Base-by-base conservation (phyloP, 805 yeast species). In the Candida coquimbonensis region DNA sequence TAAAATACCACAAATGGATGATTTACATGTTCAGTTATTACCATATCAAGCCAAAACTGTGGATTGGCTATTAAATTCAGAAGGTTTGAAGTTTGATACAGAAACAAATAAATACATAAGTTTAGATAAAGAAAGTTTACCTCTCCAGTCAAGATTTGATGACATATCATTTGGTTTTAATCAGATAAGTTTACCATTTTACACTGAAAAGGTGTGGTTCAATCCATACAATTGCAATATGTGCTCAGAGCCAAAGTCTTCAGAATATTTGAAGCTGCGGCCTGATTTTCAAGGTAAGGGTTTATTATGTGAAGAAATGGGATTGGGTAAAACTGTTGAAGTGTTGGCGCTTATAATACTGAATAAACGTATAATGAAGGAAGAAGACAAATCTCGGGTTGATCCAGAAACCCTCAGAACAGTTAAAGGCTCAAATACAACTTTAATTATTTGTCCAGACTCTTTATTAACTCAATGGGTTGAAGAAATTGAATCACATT, bases 301-400 rank as follows among this genome's bases (percentile, higher is more conserved):
- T 3, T 31, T 93, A 8, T 62, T 93, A 32, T 84, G 93, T 1
- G 99, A 91, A 57, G 99, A 93, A 63, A 93, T 93, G 99, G 99
- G 99, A 0, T 72, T 93, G 8, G 99, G 99, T 0, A 93, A 93
- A 59, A 91, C 99, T 0, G 80, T 93, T 5, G 99, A 93, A 60
- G 70, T 89, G 13, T 69, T 87, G 3, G 70, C 95, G 0, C 65
- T 91, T 36, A 65, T 84, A 0, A 58, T 80, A 2, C 57, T 81
- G 42, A 83, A 93, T 60, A 80, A 69, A 31, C 65, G 96, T 14
- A 70, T 73, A 0, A 51, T 57, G 5, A 27, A 42, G 7, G 47
- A 36, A 4, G 46, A 45, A 3, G 24, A 19, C 13, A 11, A 11
- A 5, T 12, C 9, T 8, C 29, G 39, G 1, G 19, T 19, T 9